Conservation (phyloP, 371 early-diverging fungal species). For the Chytridium lagenaria region DNA sequence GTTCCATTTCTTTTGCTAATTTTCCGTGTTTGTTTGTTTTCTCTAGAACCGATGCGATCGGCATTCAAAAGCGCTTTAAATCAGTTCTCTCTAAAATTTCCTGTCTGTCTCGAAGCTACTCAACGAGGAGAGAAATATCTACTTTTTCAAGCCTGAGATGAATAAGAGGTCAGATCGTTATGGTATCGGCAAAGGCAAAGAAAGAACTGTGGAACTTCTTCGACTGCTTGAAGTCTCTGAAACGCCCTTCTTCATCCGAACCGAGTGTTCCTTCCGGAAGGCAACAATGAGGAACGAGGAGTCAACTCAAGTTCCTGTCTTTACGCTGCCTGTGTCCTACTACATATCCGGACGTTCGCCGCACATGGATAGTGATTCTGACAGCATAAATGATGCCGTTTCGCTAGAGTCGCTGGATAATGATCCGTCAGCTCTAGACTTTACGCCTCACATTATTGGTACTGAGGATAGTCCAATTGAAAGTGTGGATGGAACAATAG, state of each 20-base stretch:
- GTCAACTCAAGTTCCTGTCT: slow-evolving; percentile 60
- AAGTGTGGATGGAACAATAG: slow-evolving; percentile 73
- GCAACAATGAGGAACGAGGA: slow-evolving; percentile 43
- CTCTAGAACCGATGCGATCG: neutral
- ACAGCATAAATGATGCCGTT: slow-evolving; percentile 7
- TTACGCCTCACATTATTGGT: slow-evolving; percentile 70
- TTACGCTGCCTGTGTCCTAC: slow-evolving; percentile 64
- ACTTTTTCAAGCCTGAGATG: slow-evolving; percentile 67
- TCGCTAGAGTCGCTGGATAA: slow-evolving; percentile 15
- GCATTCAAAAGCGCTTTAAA: slow-evolving; percentile 59
- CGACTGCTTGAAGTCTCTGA: slow-evolving; percentile 39
- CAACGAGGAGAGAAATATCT: slow-evolving; percentile 59
- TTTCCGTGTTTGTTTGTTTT: neutral
- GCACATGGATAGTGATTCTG: slow-evolving; percentile 44
- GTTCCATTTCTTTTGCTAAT: neutral
- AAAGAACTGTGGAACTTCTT: slow-evolving; percentile 19
- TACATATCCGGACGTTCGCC: slow-evolving; percentile 28
- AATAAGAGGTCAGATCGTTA: neutral
- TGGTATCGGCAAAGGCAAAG: neutral
- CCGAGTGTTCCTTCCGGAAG: slow-evolving; percentile 70
- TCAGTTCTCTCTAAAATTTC: slow-evolving; percentile 69
- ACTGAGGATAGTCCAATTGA: slow-evolving; percentile 68
- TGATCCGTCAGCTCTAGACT: slow-evolving; percentile 45
- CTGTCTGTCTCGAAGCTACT: slow-evolving; percentile 62
- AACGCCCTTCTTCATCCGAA: slow-evolving; percentile 54